Percentiles rank a stretch among this genome's conserved stretches.
These are phyloP conservation scores for Wickerhamiella allomyrinae DNA, from an alignment of 805 yeast species.

Conservation along the genomic window DNA sequence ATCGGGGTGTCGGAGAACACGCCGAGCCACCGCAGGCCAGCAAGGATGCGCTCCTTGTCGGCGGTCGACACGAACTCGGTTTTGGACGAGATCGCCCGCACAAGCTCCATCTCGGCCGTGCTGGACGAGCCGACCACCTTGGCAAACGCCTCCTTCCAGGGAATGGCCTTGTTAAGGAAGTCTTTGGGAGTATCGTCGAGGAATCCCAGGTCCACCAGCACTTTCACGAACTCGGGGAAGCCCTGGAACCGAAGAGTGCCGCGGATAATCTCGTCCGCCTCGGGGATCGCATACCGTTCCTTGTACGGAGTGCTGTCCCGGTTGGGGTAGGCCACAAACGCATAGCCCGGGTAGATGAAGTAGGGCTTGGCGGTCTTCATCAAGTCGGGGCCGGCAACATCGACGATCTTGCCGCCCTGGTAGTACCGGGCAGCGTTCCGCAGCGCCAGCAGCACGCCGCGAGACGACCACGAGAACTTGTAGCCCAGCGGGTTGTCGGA, in stretches of 20 bases:
- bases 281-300: slow-evolving; percentile 88
- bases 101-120: slow-evolving; percentile 52
- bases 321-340: slow-evolving; percentile 92
- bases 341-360: slow-evolving; percentile 89
- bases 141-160: slow-evolving; percentile 86
- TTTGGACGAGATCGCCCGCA: slow-evolving; percentile 59
- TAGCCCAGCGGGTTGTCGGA: slow-evolving; percentile 97
- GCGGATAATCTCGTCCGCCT: slow-evolving; percentile 91
- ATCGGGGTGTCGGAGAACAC: slow-evolving; percentile 62
- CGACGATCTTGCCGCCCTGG: slow-evolving; percentile 69
- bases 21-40: slow-evolving; percentile 91
- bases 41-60: slow-evolving; percentile 73
- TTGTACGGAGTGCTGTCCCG: slow-evolving; percentile 92
- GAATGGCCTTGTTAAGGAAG: slow-evolving; percentile 36
- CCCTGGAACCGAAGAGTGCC: slow-evolving; percentile 98
- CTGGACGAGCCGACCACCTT: slow-evolving; percentile 62
- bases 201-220: slow-evolving; percentile 85
- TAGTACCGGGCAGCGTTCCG: slow-evolving; percentile 87
- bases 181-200: slow-evolving; percentile 61
- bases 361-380: slow-evolving; percentile 94
- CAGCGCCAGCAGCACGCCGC: slow-evolving; percentile 92
- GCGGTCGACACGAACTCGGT: slow-evolving; percentile 68
- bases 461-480: slow-evolving; percentile 97
- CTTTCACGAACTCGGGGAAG: slow-evolving; percentile 95
- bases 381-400: slow-evolving; percentile 73